Conservation (phyloP, 2,329 filamentous ascomycete genomes). For the Metarhizium anisopliae region DNA sequence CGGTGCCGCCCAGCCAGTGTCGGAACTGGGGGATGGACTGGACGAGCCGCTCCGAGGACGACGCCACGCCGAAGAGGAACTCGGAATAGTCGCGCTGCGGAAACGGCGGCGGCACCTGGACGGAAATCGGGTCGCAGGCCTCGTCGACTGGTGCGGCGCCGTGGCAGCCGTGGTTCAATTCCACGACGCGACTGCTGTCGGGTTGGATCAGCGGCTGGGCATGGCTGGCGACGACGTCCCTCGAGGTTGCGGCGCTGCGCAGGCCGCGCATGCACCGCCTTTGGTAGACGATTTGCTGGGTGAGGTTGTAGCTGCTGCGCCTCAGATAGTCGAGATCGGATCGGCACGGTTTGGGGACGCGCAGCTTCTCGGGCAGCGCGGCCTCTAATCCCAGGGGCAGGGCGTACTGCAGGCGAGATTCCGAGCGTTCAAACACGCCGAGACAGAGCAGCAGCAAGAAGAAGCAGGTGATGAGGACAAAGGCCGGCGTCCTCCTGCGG, state of each 20-base stretch:
- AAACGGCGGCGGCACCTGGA: conserved; percentile 37
- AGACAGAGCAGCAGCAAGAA: conserved; percentile 3
- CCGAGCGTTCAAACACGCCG: conserved; percentile 5
- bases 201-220: conserved; percentile 25
- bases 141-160: conserved; percentile 4
- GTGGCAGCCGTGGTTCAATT: conserved; percentile 18
- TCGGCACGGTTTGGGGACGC: conserved; percentile 12
- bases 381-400: conserved; percentile 14
- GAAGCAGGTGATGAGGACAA: background rate
- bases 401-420: conserved; percentile 6
- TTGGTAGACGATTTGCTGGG: conserved; percentile 32
- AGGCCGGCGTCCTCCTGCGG: conserved; percentile 1
- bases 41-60: conserved; percentile 38
- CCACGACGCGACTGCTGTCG: conserved; percentile 18
- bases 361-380: conserved; percentile 12
- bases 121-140: conserved; percentile 31
- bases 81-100: conserved; percentile 35
- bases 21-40: conserved; percentile 41
- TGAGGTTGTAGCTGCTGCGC: conserved; percentile 23
- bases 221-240: conserved; percentile 28
- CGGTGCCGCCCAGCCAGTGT: conserved; percentile 46
- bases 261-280: conserved; percentile 34
- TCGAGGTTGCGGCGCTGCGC: conserved; percentile 22
- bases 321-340: conserved; percentile 21
- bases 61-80: conserved; percentile 50